A percentile compares a stretch with the other conserved stretches of the same genome.
phyloP scores from a whole-genome alignment of 495 filamentous ascomycete genomes.

The Trypethelium eluteriae region DNA sequence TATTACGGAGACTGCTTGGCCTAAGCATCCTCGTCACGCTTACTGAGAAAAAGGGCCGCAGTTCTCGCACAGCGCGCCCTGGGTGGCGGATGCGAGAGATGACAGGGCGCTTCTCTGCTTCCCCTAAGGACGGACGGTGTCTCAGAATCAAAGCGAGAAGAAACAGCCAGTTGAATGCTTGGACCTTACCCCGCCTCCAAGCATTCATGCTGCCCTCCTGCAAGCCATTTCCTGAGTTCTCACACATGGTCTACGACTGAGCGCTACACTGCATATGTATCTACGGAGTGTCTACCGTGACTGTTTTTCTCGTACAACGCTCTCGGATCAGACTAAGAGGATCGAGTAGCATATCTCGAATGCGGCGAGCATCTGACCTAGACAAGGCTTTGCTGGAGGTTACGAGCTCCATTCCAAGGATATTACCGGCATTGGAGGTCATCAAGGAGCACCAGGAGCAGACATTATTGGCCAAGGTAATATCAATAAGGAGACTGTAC shows the following conservation, averaged over 20 bases:
- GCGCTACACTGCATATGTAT: conserved; percentile 9
- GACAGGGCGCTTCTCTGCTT: conserved; percentile 12
- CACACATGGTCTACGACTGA: not conserved
- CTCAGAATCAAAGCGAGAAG: conserved; percentile 8
- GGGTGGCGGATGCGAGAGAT: not conserved
- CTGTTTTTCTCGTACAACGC: not conserved
- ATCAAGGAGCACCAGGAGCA: not conserved
- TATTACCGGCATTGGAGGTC: not conserved
- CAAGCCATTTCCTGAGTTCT: not conserved
- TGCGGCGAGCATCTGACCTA: not conserved
- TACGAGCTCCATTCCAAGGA: not conserved
- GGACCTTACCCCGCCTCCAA: not conserved
- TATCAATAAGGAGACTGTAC: not conserved
- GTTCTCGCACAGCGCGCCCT: not conserved
- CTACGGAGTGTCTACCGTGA: not conserved
- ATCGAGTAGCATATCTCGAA: not conserved
- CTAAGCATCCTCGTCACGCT: not conserved
- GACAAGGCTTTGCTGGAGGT: not conserved
- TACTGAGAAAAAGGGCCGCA: not conserved
- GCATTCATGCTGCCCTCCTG: conserved; percentile 5
- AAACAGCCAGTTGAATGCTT: conserved; percentile 7
- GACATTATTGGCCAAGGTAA: not conserved
- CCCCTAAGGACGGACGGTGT: conserved; percentile 9
- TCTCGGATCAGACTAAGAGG: not conserved
- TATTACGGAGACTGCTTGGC: no score